phyloP scores from a whole-genome alignment of 2,329 filamentous ascomycete genomes.

The Leptographium procerum region DNA sequence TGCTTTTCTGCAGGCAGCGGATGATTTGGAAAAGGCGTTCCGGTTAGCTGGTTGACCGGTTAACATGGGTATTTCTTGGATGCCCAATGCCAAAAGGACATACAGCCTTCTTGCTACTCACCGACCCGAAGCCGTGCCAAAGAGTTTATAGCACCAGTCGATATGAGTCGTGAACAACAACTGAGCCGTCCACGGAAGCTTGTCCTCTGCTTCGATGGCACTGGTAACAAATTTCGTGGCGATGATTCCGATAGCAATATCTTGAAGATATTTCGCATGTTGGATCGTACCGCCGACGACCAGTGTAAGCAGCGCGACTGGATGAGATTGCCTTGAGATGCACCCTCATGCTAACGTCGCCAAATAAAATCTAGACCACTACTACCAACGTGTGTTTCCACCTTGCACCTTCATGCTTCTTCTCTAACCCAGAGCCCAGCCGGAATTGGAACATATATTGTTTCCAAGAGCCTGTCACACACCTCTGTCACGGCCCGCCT shows the following conservation, averaged over 20 bases:
- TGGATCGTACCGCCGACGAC: constrained; percentile 50
- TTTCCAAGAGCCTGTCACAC: constrained; percentile 46
- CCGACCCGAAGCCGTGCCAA: too few species aligned
- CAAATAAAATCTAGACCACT: constrained; percentile 30
- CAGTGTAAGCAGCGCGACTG: constrained; percentile 32
- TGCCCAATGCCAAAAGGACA: too few species aligned
- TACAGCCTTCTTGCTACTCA: too few species aligned
- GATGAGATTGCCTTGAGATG: not conserved
- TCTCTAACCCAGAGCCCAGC: constrained; percentile 22
- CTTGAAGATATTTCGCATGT: constrained; percentile 59
- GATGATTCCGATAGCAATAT: constrained; percentile 55
- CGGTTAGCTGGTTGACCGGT: too few species aligned
- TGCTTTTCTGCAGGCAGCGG: too few species aligned
- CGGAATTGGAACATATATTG: constrained; percentile 63
- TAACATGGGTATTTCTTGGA: too few species aligned
- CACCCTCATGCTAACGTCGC: not conserved
- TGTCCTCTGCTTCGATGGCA: constrained; percentile 52
- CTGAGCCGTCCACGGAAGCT: constrained; percentile 29
- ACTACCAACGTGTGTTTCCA: constrained; percentile 44
- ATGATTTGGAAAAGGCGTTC: too few species aligned
- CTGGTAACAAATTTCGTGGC: constrained; percentile 52
- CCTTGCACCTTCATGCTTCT: not conserved
- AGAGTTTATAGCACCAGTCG: too few species aligned
- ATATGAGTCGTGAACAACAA: not conserved
- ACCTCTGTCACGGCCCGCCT: constrained; percentile 45